These are phyloP conservation scores for Nemania serpens DNA, from an alignment of 2,329 filamentous ascomycete genomes.

Conservation along the genomic window DNA sequence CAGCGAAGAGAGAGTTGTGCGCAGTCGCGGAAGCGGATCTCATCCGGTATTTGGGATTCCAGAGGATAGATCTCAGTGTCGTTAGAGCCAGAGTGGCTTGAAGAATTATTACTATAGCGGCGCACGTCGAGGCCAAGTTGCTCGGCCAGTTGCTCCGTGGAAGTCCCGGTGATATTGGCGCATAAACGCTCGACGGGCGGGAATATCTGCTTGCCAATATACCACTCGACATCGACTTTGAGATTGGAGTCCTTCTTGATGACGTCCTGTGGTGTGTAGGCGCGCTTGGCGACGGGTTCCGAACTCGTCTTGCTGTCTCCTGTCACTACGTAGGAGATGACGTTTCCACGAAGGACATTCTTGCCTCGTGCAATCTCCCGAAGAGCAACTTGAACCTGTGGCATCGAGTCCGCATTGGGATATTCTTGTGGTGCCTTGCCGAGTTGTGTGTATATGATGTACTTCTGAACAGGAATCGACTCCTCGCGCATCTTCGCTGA, in stretches of 20 bases:
- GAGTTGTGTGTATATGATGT: slow-evolving; percentile 97
- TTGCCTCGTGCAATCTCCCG: slow-evolving; percentile 87
- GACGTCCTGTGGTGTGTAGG: slow-evolving; percentile 84
- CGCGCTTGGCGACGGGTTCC: slow-evolving; percentile 82
- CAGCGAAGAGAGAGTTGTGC: slow-evolving; percentile 78
- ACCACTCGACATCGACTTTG: slow-evolving; percentile 93
- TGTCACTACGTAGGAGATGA: slow-evolving; percentile 95
- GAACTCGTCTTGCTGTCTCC: slow-evolving; percentile 64
- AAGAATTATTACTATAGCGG: slow-evolving; percentile 75
- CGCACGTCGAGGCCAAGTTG: slow-evolving; percentile 89
- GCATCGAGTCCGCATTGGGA: slow-evolving; percentile 92
- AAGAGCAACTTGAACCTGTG: slow-evolving; percentile 92
- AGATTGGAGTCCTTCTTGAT: slow-evolving; percentile 76
- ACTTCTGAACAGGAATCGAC: slow-evolving; percentile 77
- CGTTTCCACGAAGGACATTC: slow-evolving; percentile 87
- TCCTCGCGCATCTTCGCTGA: slow-evolving; percentile 83
- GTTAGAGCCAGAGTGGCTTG: slow-evolving; percentile 50
- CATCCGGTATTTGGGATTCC: slow-evolving; percentile 92
- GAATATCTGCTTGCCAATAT: slow-evolving; percentile 97
- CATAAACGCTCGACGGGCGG: slow-evolving; percentile 97
- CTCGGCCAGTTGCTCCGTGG: slow-evolving; percentile 85
- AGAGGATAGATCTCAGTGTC: slow-evolving; percentile 83
- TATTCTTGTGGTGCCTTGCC: slow-evolving; percentile 94
- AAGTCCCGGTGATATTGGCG: slow-evolving; percentile 92
- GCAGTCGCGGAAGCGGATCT: slow-evolving; percentile 84